Evolutionary conservation across 257 asterid species (phyloP).

Genomic region (Solanum phureja): DNA sequence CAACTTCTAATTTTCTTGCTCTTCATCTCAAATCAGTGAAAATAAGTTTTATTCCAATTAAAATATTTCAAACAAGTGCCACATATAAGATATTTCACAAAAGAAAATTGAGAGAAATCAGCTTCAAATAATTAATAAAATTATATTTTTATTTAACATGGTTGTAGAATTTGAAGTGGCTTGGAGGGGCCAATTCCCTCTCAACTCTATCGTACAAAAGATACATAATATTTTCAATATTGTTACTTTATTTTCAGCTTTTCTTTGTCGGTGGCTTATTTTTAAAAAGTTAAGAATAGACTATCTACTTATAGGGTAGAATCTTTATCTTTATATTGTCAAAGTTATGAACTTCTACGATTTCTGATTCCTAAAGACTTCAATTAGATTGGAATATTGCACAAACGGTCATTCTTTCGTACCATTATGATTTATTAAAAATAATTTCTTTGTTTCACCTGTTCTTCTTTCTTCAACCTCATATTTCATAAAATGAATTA

Average conservation of each 20-base stretch:
- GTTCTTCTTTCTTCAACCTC: no score
- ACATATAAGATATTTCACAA: no score
- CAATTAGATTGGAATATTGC: neutral
- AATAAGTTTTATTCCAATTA: no score
- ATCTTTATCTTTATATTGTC: no score
- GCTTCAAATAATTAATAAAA: no score
- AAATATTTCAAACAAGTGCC: no score
- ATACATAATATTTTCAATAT: no score
- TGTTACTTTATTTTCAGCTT: neutral
- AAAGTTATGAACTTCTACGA: neutral
- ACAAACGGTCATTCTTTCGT: no score
- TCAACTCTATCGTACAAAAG: neutral
- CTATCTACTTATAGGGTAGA: neutral
- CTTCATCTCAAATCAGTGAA: neutral
- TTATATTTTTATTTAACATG: neutral
- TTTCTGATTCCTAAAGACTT: neutral
- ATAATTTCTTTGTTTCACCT: no score
- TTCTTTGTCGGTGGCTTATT: neutral
- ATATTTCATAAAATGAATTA: no score
- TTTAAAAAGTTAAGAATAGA: neutral
- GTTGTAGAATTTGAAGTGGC: neutral
- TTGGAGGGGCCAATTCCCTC: neutral
- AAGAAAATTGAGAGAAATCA: no score
- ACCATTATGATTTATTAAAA: no score
- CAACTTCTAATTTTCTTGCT: neutral